Evolutionary conservation across 2,329 filamentous ascomycete genomes (phyloP).

Genomic region (Aspergillus caelatus): DNA sequence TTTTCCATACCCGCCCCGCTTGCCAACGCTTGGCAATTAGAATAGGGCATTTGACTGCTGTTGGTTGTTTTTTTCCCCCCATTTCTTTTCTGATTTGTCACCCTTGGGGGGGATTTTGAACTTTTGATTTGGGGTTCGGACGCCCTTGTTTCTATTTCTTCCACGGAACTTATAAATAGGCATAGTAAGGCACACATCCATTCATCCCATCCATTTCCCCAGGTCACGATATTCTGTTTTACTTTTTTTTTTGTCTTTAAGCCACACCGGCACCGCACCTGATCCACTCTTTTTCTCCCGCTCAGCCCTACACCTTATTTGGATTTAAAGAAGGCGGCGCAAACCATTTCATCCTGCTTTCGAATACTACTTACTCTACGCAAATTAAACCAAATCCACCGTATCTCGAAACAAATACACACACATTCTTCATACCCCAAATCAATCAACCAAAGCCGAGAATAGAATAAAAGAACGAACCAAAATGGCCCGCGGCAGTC

Average conservation of each 20-base stretch:
- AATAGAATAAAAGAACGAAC: background rate
- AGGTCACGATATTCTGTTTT: background rate
- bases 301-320: conserved; percentile 2
- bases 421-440: too few relatives aligned
- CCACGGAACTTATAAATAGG: background rate
- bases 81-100: background rate
- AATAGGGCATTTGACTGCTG: background rate
- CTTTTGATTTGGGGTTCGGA: background rate
- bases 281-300: background rate
- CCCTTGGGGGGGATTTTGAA: background rate
- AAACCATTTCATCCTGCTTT: background rate
- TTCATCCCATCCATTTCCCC: background rate
- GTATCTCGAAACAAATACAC: background rate
- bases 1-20: background rate
- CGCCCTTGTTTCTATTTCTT: background rate
- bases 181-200: background rate
- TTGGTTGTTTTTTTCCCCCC: too few relatives aligned
- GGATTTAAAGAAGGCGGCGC: background rate
- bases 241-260: background rate
- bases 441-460: background rate
- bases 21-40: background rate
- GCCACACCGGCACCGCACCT: background rate
- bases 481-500: conserved; percentile 30
- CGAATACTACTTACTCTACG: background rate
- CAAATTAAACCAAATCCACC: background rate